Evolutionary conservation across 805 yeast species (phyloP), one percentile per base, ranked within the genome.

Genomic region (Saccharomycopsis fibuligera): DNA sequence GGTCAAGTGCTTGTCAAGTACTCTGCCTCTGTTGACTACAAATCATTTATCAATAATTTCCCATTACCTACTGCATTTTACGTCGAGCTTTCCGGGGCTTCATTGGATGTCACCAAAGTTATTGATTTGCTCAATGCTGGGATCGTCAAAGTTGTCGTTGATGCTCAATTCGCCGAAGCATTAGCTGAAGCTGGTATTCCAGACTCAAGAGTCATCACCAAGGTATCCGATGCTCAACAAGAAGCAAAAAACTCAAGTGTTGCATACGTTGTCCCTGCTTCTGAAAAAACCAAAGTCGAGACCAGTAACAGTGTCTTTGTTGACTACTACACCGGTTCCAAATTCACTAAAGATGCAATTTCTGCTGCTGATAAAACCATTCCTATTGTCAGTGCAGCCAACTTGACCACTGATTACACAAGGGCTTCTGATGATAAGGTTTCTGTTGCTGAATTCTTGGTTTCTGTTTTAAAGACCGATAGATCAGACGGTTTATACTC

Each of bases 401-500:
- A 38, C 17, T 47, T 35, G 31, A 46, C 51, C n/a, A 14, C 52
- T 6, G 48, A 44, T 23, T 46, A 46, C 35, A 39, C 25, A 30
- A 39, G 46, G 14, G 35, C 38, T 17, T 9, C 36, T 17, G 25
- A 12, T 27, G 55, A 57, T 4, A 54, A 64, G 41, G 47, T 65
- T 33, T 60, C 76, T 21, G 58, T 76, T 33, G 63, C 74, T 9
- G 68, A 68, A 30, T 59, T 79, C 24, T 66, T 86, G 48, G 58
- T 75, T 19, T 66, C 78, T 10, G 65, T 78, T 1, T 66, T 86
- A 55, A 73, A 72, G 21, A 84, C 96, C 3, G 99, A 93, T 64
- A 81, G 99, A 60, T 69, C 74, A 4, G 99, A 93, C 64, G 91
- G 89, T 0, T 73, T 91, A 38, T 90, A 68, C 68, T 76, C 97